Evolutionary conservation across 164 flowering plant species (phyloP), one percentile per base, ranked within the genome.

Genomic region (Umbilicus rupestris): DNA sequence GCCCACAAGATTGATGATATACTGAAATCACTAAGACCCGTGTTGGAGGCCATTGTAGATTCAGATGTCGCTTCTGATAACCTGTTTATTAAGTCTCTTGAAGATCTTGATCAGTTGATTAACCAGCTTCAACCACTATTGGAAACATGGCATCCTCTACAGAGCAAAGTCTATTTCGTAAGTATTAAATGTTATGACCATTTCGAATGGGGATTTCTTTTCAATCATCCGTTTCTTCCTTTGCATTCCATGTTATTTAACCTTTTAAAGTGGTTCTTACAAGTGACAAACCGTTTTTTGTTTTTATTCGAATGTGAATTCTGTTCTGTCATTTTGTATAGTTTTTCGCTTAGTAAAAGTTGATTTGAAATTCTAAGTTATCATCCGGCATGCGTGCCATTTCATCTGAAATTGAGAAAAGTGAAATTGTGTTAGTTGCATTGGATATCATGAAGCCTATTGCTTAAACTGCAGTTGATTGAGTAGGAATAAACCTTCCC

Each of bases 151-250:
- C 86, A 87, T 68, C 80, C 85, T 22, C 65, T 90, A 78, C 78
- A 68, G 78, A 93, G 96, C 73, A 93, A 85, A 88, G 73, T 88
- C 65, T 81, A 84, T 70, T 84, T 86, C 76, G 98, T 93, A 86
- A 65, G 98, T 83, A 57, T 33, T 50, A 11, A 2, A 11, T 17
- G 28, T 33, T 74, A 9, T 37, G 37, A 5, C 12, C 26, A 14
- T 4, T n/a, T 14, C 1, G 7, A 64, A 41, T 63, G n/a, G n/a
- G n/a, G n/a, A n/a, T 20, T 22, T 20, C 7, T 39, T 24, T 63
- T 15, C 24, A 44, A n/a, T 64, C 63, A 15, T 62, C 20, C 8
- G 7, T 62, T 62, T 31, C 24, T 35, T 35, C 37, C 37, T 35
- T 35, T 35, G 37, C 37, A 5, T 35, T 0, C 37, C 37, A 35